Evolutionary conservation across 2,329 filamentous ascomycete genomes (phyloP), one percentile per base, ranked within the genome.

Genomic region (Cordyceps tenuipes): DNA sequence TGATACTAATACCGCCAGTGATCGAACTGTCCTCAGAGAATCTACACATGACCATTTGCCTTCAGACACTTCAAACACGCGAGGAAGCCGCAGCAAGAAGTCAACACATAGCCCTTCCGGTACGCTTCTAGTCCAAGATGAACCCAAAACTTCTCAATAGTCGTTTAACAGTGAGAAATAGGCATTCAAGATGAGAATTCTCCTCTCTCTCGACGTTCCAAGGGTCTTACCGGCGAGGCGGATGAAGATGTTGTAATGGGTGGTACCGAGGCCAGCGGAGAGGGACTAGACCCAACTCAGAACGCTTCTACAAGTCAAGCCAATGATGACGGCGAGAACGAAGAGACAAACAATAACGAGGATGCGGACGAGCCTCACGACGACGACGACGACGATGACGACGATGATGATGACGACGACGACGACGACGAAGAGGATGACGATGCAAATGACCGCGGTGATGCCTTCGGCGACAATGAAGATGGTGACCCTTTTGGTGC

Each of bases 241-340:
- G 84, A 88, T 62, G 78, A 86, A 65, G 88, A 91, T 71, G 83
- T 84, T 55, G 75, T 80, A 36, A 91, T 92, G 86, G 85, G 84
- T 53, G 87, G 89, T 62, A 84, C 81, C 36, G 85, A 87, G 61
- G 85, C 83, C 61, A 77, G 76, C 39, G 74, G 74, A 39, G 68
- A 75, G 36, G 51, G 23, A 71, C 73, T 50, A 70, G 71, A 8
- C 74, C 75, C 7, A 73, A 72, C 5, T 75, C 78, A 0, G 76
- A 79, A 0, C 77, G 76, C 3, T 76, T 77, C 12, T 69, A 70
- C 17, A 73, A 57, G 39, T 10, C 60, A 61, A 6, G 49, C 59
- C 41, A 49, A 63, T 23, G 43, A 60, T 29, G 58, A 57, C n/a
- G 60, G 64, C 21, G 61, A 62, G 23, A 59, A 59, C 44, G 60